Percentiles rank a stretch among this genome's conserved stretches.
These are phyloP conservation scores for Rhododendron henanense DNA, from an alignment of 148 eudicot genomes.

Conservation along the genomic window DNA sequence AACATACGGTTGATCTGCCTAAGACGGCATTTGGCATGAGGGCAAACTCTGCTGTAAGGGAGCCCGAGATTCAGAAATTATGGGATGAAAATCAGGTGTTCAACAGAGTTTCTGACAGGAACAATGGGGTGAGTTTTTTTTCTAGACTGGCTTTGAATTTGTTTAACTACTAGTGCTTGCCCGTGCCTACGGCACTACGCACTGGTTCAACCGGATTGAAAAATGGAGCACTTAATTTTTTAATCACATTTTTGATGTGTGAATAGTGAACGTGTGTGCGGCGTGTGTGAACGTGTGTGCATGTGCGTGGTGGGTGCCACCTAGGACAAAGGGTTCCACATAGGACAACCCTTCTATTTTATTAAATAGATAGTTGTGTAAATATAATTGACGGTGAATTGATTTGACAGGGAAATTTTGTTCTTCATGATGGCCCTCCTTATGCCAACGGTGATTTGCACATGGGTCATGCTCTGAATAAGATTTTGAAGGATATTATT, in stretches of 20 bases:
- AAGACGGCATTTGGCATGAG: constrained; percentile 90
- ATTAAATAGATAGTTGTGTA: neutral
- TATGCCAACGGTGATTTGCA: constrained; percentile 99
- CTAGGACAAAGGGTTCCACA: too few species aligned
- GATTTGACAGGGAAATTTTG: constrained; percentile 62
- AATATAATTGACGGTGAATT: constrained; percentile 18
- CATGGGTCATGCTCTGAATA: constrained; percentile 98
- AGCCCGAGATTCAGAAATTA: constrained; percentile 94
- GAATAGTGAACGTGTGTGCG: too few species aligned
- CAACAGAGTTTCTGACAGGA: constrained; percentile 62
- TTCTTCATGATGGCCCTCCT: constrained; percentile 99
- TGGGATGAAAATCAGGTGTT: constrained; percentile 95
- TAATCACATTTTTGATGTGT: too few species aligned
- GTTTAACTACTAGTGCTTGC: neutral
- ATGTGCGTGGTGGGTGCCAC: too few species aligned
- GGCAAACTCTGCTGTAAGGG: constrained; percentile 83
- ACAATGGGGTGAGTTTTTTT: constrained; percentile 62
- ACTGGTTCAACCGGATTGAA: too few species aligned
- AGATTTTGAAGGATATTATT: constrained; percentile 92
- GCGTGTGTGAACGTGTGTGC: too few species aligned
- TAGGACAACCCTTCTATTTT: too few species aligned
- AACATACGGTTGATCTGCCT: constrained; percentile 88
- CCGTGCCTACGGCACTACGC: too few species aligned
- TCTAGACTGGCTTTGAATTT: neutral
- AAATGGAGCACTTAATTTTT: too few species aligned